These are phyloP conservation scores for Aspergillus thermomutatus DNA, from an alignment of 2,329 filamentous ascomycete species.

Conservation along the genomic window DNA sequence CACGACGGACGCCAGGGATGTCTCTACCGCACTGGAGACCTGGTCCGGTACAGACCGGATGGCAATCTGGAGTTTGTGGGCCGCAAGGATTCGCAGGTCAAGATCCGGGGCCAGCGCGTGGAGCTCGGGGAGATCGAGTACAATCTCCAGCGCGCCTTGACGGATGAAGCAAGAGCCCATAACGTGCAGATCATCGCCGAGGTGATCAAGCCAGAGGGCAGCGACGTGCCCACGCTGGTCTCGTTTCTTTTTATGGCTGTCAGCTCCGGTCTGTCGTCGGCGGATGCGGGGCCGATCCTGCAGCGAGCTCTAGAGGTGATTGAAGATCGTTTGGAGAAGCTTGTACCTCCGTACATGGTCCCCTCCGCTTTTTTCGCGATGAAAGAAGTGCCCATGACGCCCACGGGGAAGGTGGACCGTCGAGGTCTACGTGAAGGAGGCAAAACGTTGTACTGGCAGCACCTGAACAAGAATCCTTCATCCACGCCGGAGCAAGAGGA, in stretches of 20 bases:
- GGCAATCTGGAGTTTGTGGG: background rate
- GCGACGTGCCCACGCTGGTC: background rate
- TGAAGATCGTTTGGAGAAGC: no score
- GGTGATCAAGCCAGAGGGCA: background rate
- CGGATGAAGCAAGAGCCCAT: background rate
- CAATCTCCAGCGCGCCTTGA: background rate
- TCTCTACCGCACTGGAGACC: no score
- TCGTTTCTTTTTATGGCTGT: background rate
- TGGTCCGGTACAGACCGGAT: no score
- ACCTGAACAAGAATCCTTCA: no score
- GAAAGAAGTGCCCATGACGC: background rate
- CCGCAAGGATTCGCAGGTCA: constrained; percentile 4
- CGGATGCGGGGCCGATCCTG: background rate
- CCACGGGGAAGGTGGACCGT: background rate
- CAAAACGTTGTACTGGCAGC: no score
- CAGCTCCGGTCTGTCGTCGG: background rate
- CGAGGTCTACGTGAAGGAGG: background rate
- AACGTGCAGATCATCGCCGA: background rate
- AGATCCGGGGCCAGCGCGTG: constrained; percentile 4
- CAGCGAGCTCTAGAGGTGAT: no score
- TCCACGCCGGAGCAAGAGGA: no score
- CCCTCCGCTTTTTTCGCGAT: background rate
- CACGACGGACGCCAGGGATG: no score
- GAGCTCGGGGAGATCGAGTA: constrained; percentile 4
- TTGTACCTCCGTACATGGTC: no score